phyloP scores from a whole-genome alignment of 257 asterid species.

The Fraxinus americana region DNA sequence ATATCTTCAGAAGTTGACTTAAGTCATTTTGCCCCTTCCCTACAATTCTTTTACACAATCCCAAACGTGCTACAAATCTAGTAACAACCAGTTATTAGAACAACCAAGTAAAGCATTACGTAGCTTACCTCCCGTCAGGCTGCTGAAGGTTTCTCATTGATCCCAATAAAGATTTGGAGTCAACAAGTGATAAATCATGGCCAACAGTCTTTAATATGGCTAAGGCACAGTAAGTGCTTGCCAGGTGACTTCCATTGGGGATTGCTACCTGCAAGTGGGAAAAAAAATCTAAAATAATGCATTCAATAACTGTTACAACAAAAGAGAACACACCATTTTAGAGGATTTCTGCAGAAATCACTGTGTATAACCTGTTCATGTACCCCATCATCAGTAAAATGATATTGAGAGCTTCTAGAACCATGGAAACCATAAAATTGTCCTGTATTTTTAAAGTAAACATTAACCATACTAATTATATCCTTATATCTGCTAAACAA shows the following conservation, averaged over 20 bases:
- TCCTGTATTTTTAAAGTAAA: conserved; percentile 45
- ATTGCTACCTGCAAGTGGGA: conserved; percentile 47
- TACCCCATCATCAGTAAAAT: conserved; percentile 53
- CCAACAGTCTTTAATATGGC: conserved; percentile 81
- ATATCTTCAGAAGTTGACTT: neutral
- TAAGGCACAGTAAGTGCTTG: conserved; percentile 91
- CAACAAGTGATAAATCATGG: conserved; percentile 68
- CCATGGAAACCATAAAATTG: conserved; percentile 97
- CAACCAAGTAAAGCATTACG: neutral
- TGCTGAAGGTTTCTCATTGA: conserved; percentile 96
- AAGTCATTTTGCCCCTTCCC: neutral
- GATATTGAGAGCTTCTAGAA: conserved; percentile 90
- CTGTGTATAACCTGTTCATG: conserved; percentile 27
- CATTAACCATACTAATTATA: conserved; percentile 19
- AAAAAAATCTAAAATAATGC: neutral
- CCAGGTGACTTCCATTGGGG: conserved; percentile 89
- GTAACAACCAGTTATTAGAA: neutral
- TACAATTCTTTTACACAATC: neutral
- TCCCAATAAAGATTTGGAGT: conserved; percentile 51
- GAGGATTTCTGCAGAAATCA: conserved; percentile 15
- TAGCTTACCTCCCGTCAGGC: conserved; percentile 75
- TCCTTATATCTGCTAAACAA: conserved; percentile 15
- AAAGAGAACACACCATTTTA: neutral
- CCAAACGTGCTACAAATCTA: neutral
- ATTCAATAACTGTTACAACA: conserved; percentile 19